A percentile compares a stretch with the other conserved stretches of the same genome.
phyloP scores from a whole-genome alignment of 1,284 basidiomycete genomes.

The Kalmanozyma brasiliensis region DNA sequence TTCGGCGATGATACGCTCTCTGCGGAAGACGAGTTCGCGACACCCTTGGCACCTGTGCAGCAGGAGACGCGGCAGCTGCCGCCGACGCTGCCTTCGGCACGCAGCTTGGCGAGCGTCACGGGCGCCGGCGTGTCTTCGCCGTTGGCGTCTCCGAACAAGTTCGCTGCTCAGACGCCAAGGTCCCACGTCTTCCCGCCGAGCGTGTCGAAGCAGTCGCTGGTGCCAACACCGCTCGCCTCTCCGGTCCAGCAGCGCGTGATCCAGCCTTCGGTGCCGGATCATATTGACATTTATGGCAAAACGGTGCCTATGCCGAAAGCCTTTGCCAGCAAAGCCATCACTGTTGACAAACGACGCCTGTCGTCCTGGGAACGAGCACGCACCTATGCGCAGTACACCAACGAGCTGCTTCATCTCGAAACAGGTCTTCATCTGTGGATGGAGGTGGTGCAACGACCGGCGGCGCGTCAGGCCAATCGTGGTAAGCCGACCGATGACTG shows the following conservation, averaged over 20 bases:
- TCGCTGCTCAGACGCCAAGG: slow-evolving; percentile 11
- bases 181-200: slow-evolving; percentile 5
- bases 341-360: slow-evolving; percentile 38
- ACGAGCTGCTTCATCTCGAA: slow-evolving; percentile 49
- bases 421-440: slow-evolving; percentile 58
- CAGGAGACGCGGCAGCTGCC: slow-evolving; percentile 11
- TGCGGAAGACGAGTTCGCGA: slow-evolving; percentile 27
- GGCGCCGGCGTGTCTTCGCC: slow-evolving; percentile 18
- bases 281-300: slow-evolving; percentile 54
- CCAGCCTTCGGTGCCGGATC: slow-evolving; percentile 12
- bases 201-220: slow-evolving; percentile 11
- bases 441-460: slow-evolving; percentile 45
- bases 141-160: slow-evolving; percentile 12
- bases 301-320: slow-evolving; percentile 51
- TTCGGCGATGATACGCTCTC: slow-evolving; percentile 48
- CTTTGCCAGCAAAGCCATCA: slow-evolving; percentile 48
- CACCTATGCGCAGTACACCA: slow-evolving; percentile 54
- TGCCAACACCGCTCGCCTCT: slow-evolving; percentile 20
- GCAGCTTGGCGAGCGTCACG: slow-evolving; percentile 27
- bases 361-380: slow-evolving; percentile 59
- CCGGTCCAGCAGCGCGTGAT: slow-evolving; percentile 17
- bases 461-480: slow-evolving; percentile 37
- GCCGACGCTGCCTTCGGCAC: slow-evolving; percentile 24
- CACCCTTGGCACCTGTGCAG: slow-evolving; percentile 25
- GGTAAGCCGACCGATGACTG: slow-evolving; percentile 14